Evolutionary conservation across 331 rosid species (phyloP).

Genomic region (Acacia concinna): DNA sequence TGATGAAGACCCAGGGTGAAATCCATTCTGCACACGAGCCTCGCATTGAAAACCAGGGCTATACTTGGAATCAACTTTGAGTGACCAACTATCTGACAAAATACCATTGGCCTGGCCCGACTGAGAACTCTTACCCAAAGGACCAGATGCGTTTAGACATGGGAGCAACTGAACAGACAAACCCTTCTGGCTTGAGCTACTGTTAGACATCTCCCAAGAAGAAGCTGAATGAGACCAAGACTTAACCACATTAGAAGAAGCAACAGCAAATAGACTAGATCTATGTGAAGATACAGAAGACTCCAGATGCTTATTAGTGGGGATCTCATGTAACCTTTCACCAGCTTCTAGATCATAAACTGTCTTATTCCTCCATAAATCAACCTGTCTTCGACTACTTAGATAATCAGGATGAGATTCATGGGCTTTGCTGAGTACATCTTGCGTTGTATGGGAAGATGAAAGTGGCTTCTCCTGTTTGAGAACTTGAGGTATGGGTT

Average conservation of each 20-base stretch:
- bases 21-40: slow-evolving; percentile 48
- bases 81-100: slow-evolving; percentile 65
- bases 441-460: slow-evolving; percentile 55
- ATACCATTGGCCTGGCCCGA: slow-evolving; percentile 58
- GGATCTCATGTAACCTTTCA: slow-evolving; percentile 49
- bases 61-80: slow-evolving; percentile 49
- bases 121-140: slow-evolving; percentile 51
- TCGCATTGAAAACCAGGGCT: slow-evolving; percentile 48
- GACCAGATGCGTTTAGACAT: slow-evolving; percentile 43
- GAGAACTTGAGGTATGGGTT: slow-evolving; percentile 47
- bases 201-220: slow-evolving; percentile 66
- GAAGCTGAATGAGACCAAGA: slow-evolving; percentile 71
- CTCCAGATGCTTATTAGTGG: slow-evolving; percentile 44
- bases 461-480: slow-evolving; percentile 47
- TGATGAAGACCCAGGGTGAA: slow-evolving; percentile 54
- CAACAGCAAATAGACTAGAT: slow-evolving; percentile 39
- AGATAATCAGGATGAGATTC: slow-evolving; percentile 48
- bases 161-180: slow-evolving; percentile 54
- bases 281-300: slow-evolving; percentile 45
- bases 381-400: slow-evolving; percentile 50
- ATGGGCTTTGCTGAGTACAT: slow-evolving; percentile 40
- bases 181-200: slow-evolving; percentile 64
- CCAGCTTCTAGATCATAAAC: slow-evolving; percentile 46
- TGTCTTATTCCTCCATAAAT: slow-evolving; percentile 56
- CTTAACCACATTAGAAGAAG: slow-evolving; percentile 50